phyloP scores from a whole-genome alignment of 139 green algal species.

The Deuterostichococcus epilithicus region DNA sequence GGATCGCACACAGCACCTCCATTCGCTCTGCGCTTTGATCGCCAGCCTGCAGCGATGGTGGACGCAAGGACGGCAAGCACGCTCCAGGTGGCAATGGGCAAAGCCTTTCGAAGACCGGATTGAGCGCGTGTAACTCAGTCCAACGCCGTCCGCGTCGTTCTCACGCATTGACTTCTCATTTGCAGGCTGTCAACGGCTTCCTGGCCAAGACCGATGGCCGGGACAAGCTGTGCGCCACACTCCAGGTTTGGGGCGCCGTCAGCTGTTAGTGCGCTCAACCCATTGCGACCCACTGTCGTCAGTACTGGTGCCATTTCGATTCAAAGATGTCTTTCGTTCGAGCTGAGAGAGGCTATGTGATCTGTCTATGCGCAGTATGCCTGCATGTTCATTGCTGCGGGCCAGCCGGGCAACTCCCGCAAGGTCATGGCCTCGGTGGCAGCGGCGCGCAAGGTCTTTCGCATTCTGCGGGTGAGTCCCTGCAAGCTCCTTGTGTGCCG shows the following conservation, averaged over 20 bases:
- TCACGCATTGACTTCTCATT: neutral
- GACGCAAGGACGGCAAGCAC: neutral
- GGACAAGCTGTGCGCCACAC: constrained; percentile 88
- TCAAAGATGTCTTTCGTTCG: too few species aligned
- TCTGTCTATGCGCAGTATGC: constrained; percentile 65
- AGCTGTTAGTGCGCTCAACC: neutral
- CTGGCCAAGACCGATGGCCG: constrained; percentile 85
- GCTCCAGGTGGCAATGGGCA: neutral
- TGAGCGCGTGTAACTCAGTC: too few species aligned
- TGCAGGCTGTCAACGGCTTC: constrained; percentile 77
- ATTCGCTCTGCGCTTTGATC: too few species aligned
- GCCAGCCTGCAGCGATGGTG: neutral
- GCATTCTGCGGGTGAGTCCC: constrained; percentile 56
- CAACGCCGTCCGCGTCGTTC: too few species aligned
- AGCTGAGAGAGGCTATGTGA: too few species aligned
- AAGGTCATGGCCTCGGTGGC: constrained; percentile 86
- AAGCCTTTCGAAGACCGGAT: too few species aligned
- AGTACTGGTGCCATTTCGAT: too few species aligned
- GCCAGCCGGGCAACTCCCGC: constrained; percentile 77
- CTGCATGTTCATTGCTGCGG: constrained; percentile 83
- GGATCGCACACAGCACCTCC: too few species aligned
- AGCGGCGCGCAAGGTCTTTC: constrained; percentile 86
- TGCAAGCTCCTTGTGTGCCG: neutral
- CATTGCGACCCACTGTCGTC: neutral
- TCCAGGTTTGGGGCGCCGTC: constrained; percentile 86